Evolutionary conservation across 345 rosid species (phyloP), one percentile per base, ranked within the genome.

Genomic region (Eucalyptus sp.): DNA sequence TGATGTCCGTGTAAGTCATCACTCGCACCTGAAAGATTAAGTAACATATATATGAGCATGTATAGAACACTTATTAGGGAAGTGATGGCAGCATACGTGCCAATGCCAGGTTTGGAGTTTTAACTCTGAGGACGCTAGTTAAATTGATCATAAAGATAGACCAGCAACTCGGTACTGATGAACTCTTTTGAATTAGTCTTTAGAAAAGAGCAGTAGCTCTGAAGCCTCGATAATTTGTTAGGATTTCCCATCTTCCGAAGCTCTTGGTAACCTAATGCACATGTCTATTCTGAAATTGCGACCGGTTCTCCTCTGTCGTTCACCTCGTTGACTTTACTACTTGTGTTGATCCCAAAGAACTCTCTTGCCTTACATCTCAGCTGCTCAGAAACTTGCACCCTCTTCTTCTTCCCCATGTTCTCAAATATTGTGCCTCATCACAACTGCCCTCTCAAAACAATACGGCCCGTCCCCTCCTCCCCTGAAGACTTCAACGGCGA

Each of bases 341-440:
- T 20, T 37, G 48, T 20, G 16, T 89, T 81, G 43, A 92, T 86
- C 22, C 93, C 86, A 10, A 94, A 93, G 22, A 60, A 84, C 43
- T 90, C 76, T 88, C 94, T 89, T n/a, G 94, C 92, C 86, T 88
- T 90, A 37, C 93, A 89, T 86, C 94, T 88, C 88, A 93, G 79
- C 88, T 68, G 50, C 37, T 92, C 90, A 31, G 68, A 86, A 54
- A 91, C 90, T 90, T 90, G 89, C 46, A 90, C 89, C 89, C 91
- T 91, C 90, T 86, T 91, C 86, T 92, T 92, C 84, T 87, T 89
- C 51, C 93, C 92, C 91, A 93, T 93, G 16, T 91, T 25, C n/a
- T 92, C 93, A 37, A 37, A 88, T 33, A 56, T 92, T 91, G 54
- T 94, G 94, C 86, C 93, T 87, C 92, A 92, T 93, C 80, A 93